Percentiles rank a stretch among this genome's conserved stretches.
phyloP scores from a whole-genome alignment of 768 basidiomycete species.

The Mycena galericulata region DNA sequence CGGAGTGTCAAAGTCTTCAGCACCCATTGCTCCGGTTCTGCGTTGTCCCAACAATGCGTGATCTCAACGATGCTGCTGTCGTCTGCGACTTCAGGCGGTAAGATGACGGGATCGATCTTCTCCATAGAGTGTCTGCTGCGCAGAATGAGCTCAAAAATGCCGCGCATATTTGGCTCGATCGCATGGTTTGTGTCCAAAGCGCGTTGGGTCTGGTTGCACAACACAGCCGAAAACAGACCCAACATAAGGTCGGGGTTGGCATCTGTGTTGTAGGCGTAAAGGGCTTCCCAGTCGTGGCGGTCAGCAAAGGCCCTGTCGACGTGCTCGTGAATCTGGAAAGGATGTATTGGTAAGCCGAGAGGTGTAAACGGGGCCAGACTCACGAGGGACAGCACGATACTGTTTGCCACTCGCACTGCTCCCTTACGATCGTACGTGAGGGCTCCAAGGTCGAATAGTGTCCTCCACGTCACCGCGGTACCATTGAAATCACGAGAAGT shows the following conservation, averaged over 20 bases:
- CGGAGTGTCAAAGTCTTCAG: slow-evolving; percentile 2
- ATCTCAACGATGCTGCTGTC: not conserved
- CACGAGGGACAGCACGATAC: not conserved
- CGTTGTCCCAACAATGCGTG: not conserved
- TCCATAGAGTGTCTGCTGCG: not conserved
- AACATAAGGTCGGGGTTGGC: not conserved
- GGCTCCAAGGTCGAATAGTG: slow-evolving; percentile 6
- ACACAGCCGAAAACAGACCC: not conserved
- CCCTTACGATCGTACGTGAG: not conserved
- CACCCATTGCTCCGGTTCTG: not conserved
- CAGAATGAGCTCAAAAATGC: not conserved
- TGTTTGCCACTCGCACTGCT: not conserved
- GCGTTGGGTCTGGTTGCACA: not conserved
- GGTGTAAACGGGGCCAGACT: not conserved
- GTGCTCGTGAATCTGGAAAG: not conserved
- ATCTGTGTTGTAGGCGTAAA: not conserved
- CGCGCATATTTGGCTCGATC: slow-evolving; percentile 1
- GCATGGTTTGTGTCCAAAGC: not conserved
- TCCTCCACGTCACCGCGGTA: not conserved
- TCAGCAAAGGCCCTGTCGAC: not conserved
- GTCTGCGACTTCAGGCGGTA: not conserved
- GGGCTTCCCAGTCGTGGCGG: not conserved
- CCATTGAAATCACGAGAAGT: not conserved
- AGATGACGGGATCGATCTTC: not conserved
- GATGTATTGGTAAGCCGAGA: not conserved